Base-by-base conservation (phyloP, 495 filamentous ascomycete species). In the Penicillium coprophilum region DNA sequence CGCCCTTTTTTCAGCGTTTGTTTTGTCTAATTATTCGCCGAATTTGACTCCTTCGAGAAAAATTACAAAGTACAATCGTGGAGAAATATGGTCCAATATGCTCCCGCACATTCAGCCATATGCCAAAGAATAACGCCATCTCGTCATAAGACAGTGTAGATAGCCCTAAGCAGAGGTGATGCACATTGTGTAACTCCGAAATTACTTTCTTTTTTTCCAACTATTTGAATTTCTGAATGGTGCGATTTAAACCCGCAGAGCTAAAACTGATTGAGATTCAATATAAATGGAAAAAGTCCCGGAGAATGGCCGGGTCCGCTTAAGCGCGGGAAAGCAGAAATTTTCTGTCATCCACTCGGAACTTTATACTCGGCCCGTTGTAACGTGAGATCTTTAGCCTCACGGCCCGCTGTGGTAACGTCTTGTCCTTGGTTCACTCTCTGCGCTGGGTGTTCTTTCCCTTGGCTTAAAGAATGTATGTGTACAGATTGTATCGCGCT, bases 311-410 rank as follows among this genome's bases (percentile, higher is more conserved):
- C 47, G 23, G 50, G 38, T 17, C 52, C 52, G 52, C 52, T 54
- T 43, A 52, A 15, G 36, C 50, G 50, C 46, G 46, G 46, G 38
- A 39, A 40, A 51, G 63, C 56, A 65, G 62, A 65, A 65, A 65
- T 43, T 67, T 65, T 67, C 65, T 65, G 61, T 47, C 48, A 50
- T 27, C 46, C 47, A 50, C 47, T 24, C 13, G 23, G 47, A 60
- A 62, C 31, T 53, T 58, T 62, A 62, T 57, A 57, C 52, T 67
- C 59, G 65, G 65, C 48, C 65, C 51, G 51, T 46, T 56, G 51
- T 58, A 64, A 59, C 64, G 61, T 62, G 59, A n/a, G n/a, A 62
- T 62, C 53, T 61, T 60, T 56, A 57, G 41, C 34, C 34, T 43
- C 19, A 39, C 51, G 55, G 53, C 30, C 53, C 53, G 34, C 28